phyloP scores from a whole-genome alignment of 768 basidiomycete species.

The Pleurotus citrinopileatus region DNA sequence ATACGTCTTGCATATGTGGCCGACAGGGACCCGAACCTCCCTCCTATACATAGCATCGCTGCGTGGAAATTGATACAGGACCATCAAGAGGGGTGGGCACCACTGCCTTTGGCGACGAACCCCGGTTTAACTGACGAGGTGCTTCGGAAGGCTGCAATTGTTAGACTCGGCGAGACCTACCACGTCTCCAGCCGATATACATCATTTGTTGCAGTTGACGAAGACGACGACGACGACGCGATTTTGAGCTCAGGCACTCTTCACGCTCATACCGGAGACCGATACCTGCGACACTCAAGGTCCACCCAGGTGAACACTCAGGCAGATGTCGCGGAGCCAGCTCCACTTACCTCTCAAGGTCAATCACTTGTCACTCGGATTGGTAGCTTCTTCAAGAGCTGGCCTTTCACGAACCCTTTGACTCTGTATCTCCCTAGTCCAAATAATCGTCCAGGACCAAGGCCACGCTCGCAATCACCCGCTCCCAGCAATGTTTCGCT shows the following conservation, averaged over 20 bases:
- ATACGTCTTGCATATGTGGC: conserved; percentile 25
- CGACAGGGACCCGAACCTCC: conserved; percentile 28
- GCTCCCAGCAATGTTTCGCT: background rate
- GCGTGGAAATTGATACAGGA: conserved; percentile 55
- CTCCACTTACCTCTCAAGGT: no score
- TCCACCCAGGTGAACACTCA: no score
- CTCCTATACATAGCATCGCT: conserved; percentile 51
- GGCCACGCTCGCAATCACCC: background rate
- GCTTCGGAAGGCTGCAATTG: conserved; percentile 40
- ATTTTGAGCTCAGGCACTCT: no score
- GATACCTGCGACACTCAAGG: no score
- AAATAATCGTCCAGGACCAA: conserved; percentile 15
- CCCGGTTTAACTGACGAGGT: conserved; percentile 27
- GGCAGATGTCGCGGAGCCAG: no score
- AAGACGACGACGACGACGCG: conserved; percentile 20
- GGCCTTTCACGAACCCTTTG: background rate
- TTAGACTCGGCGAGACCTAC: conserved; percentile 49
- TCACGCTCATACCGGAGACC: no score
- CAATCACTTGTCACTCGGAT: no score
- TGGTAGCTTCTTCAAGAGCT: background rate
- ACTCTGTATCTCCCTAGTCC: conserved; percentile 16
- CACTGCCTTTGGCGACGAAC: conserved; percentile 26
- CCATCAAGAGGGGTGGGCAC: conserved; percentile 33
- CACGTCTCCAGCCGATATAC: conserved; percentile 51
- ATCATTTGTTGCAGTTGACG: conserved; percentile 54